phyloP scores from a whole-genome alignment of 1,284 basidiomycete species.

The Gomphus sp. region DNA sequence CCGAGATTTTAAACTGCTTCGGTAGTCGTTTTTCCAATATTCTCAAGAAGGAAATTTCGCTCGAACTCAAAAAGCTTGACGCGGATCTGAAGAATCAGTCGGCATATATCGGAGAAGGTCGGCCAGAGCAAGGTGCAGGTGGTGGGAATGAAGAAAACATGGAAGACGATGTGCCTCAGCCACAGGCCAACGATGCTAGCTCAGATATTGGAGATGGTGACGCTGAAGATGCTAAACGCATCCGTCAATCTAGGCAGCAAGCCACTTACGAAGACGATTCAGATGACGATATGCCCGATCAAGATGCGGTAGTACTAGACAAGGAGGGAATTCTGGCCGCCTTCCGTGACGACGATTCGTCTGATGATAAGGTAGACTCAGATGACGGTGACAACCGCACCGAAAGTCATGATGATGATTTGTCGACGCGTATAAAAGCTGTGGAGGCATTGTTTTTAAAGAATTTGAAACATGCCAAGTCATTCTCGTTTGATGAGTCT shows the following conservation, averaged over 20 bases:
- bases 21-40: constrained; percentile 73
- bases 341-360: constrained; percentile 43
- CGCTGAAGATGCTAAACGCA: constrained; percentile 65
- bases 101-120: constrained; percentile 76
- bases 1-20: constrained; percentile 71
- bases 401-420: constrained; percentile 24
- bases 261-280: constrained; percentile 68
- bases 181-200: constrained; percentile 36
- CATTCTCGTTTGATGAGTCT: constrained; percentile 70
- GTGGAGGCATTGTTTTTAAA: constrained; percentile 10
- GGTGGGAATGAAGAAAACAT: constrained; percentile 35
- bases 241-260: constrained; percentile 56
- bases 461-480: constrained; percentile 50
- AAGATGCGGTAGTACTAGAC: constrained; percentile 7
- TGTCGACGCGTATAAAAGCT: constrained; percentile 33
- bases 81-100: constrained; percentile 79
- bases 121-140: constrained; percentile 34
- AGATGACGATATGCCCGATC: constrained; percentile 35
- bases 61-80: constrained; percentile 82
- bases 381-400: constrained; percentile 20
- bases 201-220: constrained; percentile 76
- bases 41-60: constrained; percentile 80
- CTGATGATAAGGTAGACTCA: constrained; percentile 31
- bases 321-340: constrained; percentile 29
- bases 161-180: constrained; percentile 33